Conservation (phyloP, 2,329 filamentous ascomycete species). For the Dendryphion nanum region DNA sequence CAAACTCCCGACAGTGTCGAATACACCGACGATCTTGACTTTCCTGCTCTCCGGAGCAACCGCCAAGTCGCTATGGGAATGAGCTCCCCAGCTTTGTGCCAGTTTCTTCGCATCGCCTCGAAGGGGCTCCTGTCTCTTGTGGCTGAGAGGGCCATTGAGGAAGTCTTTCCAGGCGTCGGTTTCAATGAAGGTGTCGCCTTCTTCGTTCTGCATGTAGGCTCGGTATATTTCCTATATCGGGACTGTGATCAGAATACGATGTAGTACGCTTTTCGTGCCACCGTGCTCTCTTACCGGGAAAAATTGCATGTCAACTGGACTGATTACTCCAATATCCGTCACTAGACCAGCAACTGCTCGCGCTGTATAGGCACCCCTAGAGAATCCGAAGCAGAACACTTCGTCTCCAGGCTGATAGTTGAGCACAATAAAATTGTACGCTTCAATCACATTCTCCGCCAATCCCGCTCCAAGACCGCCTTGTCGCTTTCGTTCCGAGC, state of each 20-base stretch:
- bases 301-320: constrained; percentile 43
- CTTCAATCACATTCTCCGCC: constrained; percentile 49
- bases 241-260: no score
- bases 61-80: constrained; percentile 23
- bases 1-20: constrained; percentile 49
- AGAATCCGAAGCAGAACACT: constrained; percentile 50
- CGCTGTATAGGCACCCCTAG: constrained; percentile 48
- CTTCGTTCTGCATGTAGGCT: constrained; percentile 31
- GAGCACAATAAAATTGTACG: constrained; percentile 50
- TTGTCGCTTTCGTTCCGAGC: constrained; percentile 24
- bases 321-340: constrained; percentile 48
- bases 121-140: constrained; percentile 22
- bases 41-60: constrained; percentile 21
- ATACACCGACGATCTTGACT: constrained; percentile 47
- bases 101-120: constrained; percentile 30
- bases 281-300: no score
- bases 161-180: constrained; percentile 30
- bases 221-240: no score
- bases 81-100: constrained; percentile 36
- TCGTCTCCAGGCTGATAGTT: constrained; percentile 51
- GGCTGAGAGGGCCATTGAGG: constrained; percentile 33
- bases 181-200: constrained; percentile 22
- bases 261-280: no score
- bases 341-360: constrained; percentile 44
- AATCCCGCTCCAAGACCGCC: constrained; percentile 47